phyloP scores from a whole-genome alignment of 345 rosid genomes.

The Murraya koenigii region DNA sequence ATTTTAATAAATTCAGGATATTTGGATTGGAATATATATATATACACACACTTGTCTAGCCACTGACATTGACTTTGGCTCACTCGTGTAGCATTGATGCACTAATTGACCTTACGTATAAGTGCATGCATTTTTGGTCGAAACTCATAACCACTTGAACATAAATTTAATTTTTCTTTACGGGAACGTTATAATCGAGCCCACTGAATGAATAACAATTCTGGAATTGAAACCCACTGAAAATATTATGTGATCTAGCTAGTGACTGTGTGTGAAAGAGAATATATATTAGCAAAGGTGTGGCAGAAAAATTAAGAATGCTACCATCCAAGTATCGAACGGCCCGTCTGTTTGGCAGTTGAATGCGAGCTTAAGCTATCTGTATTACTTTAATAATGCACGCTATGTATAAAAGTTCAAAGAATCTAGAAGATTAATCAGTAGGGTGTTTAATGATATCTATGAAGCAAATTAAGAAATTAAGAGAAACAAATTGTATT shows the following conservation, averaged over 20 bases:
- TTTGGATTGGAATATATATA: no score
- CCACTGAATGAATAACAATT: background rate
- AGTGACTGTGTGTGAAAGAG: no score
- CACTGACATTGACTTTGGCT: no score
- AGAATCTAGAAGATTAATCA: no score
- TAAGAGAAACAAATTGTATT: no score
- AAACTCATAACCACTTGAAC: background rate
- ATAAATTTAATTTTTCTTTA: background rate
- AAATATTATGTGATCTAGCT: background rate
- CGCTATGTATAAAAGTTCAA: background rate
- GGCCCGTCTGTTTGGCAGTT: background rate
- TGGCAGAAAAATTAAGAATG: background rate
- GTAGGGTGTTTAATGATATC: no score
- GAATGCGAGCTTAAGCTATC: background rate
- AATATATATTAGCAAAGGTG: background rate
- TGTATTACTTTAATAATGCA: background rate
- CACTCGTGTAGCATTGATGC: no score
- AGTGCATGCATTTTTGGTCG: background rate
- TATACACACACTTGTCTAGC: no score
- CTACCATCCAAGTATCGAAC: background rate
- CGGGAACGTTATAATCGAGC: background rate
- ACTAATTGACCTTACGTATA: background rate
- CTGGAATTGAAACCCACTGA: background rate
- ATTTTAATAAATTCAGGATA: no score
- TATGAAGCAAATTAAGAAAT: no score